phyloP scores from a whole-genome alignment of 192 early-diverging fungal species.

The Nowakowskiella sp. region DNA sequence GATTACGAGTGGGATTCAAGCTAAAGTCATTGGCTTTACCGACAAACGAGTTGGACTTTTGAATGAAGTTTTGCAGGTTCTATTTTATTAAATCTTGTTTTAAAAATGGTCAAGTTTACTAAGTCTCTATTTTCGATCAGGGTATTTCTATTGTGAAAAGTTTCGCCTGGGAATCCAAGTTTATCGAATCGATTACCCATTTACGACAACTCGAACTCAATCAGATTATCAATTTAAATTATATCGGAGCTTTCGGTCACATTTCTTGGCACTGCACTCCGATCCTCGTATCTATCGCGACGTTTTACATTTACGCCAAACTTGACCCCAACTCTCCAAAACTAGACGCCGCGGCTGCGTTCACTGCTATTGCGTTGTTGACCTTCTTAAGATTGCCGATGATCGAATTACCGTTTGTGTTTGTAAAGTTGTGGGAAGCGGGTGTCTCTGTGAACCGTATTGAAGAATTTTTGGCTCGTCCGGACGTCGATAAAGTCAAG shows the following conservation, averaged over 20 bases:
- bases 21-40: constrained; percentile 51
- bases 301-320: neutral
- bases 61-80: constrained; percentile 57
- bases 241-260: constrained; percentile 36
- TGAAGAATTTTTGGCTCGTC: neutral
- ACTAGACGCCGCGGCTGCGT: constrained; percentile 61
- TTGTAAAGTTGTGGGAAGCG: constrained; percentile 40
- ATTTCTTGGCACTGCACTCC: constrained; percentile 38
- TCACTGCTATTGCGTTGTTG: constrained; percentile 50
- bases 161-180: constrained; percentile 43
- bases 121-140: neutral
- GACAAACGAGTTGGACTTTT: constrained; percentile 73
- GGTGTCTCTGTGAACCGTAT: constrained; percentile 55
- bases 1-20: constrained; percentile 34
- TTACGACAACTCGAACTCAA: too few relatives aligned
- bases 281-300: neutral
- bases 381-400: constrained; percentile 10
- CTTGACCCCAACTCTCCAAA: constrained; percentile 3
- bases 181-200: too few relatives aligned
- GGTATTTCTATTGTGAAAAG: constrained; percentile 3
- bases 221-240: neutral
- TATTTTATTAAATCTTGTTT: neutral
- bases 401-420: neutral
- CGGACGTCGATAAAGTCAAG: neutral
- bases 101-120: too few relatives aligned